phyloP scores from a whole-genome alignment of 352 stramenopile species.

The Globisporangium polare region DNA sequence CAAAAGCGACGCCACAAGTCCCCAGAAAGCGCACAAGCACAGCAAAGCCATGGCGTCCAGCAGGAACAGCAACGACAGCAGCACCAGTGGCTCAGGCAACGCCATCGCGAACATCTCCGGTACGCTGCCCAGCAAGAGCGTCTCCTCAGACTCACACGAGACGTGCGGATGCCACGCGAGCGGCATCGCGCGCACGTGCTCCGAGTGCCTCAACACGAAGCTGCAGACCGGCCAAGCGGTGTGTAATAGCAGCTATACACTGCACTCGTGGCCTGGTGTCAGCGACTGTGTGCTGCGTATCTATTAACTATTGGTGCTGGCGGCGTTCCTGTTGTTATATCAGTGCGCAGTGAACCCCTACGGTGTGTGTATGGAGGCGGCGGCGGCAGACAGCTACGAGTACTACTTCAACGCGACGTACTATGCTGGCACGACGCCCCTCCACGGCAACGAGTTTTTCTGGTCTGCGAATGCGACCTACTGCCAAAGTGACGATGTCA shows the following conservation, averaged over 20 bases:
- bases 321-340: too few relatives aligned
- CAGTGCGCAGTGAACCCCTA: slow-evolving; percentile 28
- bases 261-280: too few relatives aligned
- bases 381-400: not conserved
- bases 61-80: not conserved
- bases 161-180: not conserved
- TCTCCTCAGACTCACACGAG: not conserved
- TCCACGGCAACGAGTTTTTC: slow-evolving; percentile 31
- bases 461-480: slow-evolving; percentile 29
- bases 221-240: slow-evolving; percentile 19
- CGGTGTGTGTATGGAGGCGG: slow-evolving; percentile 24
- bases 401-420: slow-evolving; percentile 10
- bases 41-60: slow-evolving; percentile 8
- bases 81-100: not conserved
- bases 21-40: not conserved
- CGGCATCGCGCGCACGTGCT: not conserved
- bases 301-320: too few relatives aligned
- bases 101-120: not conserved
- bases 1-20: too few relatives aligned
- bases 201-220: slow-evolving; percentile 3
- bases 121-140: not conserved
- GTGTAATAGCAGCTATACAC: too few relatives aligned
- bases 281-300: too few relatives aligned
- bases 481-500: slow-evolving; percentile 26
- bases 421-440: slow-evolving; percentile 2